Conservation (phyloP, 148 eudicot species). For the Cornus controversa region DNA sequence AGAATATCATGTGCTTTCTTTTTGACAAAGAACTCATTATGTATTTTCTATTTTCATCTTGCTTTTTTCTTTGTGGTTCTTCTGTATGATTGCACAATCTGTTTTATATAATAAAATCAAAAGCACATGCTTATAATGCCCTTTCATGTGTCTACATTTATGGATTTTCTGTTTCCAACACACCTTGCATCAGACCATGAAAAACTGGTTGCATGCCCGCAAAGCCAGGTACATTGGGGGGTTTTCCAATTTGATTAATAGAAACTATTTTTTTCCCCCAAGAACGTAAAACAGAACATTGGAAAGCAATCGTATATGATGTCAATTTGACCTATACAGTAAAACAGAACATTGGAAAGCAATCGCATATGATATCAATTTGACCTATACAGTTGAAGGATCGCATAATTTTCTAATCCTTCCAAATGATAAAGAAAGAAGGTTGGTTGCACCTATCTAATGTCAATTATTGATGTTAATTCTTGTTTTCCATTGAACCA, state of each 20-base stretch:
- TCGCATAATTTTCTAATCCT: not conserved
- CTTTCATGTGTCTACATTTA: not conserved
- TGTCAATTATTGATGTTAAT: not conserved
- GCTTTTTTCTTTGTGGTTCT: no score
- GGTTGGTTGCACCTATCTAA: not conserved
- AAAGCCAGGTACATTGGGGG: not conserved
- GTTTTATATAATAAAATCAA: not conserved
- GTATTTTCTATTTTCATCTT: no score
- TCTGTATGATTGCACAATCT: not conserved
- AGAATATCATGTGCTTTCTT: not conserved
- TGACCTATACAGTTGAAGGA: not conserved
- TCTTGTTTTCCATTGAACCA: slow-evolving; percentile 29
- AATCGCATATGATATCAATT: not conserved
- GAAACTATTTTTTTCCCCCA: not conserved
- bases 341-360: no score
- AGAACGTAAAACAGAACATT: no score
- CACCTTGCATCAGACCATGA: not conserved
- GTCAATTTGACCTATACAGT: not conserved
- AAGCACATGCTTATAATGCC: not conserved
- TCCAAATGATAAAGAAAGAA: not conserved
- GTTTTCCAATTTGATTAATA: not conserved
- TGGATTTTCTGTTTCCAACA: no score
- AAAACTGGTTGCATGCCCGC: no score
- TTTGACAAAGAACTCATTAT: not conserved
- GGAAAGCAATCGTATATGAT: no score